Evolutionary conservation across 192 early-diverging fungal species (phyloP).

Genomic region (Linderina pennispora): DNA sequence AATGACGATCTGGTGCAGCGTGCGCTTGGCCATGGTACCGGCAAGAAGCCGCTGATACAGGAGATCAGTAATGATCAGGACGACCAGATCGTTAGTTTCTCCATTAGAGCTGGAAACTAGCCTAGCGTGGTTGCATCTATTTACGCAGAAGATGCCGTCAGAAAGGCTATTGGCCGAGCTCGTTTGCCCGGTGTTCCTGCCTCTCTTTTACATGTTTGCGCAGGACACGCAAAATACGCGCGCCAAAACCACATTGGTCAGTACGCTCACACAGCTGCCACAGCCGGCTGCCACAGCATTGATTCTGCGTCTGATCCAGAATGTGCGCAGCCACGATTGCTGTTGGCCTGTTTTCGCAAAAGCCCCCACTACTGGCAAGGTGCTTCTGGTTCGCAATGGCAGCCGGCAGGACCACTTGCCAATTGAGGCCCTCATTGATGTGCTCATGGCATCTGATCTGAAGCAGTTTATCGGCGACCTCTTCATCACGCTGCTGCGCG

Average conservation of each 20-base stretch:
- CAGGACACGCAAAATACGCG: constrained; percentile 40
- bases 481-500: constrained; percentile 69
- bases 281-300: constrained; percentile 8
- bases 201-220: constrained; percentile 54
- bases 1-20: neutral
- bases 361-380: too few species aligned
- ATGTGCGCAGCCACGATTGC: constrained; percentile 11
- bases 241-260: constrained; percentile 8
- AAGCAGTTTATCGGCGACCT: constrained; percentile 60
- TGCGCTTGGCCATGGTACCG: neutral
- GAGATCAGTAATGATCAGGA: constrained; percentile 4
- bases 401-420: too few species aligned
- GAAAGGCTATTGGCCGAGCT: constrained; percentile 51
- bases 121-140: too few species aligned
- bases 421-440: constrained; percentile 56
- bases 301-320: constrained; percentile 22
- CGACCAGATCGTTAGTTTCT: constrained; percentile 32
- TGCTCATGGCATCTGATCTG: constrained; percentile 53
- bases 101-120: constrained; percentile 46
- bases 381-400: too few species aligned
- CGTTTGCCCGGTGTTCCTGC: constrained; percentile 44
- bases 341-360: too few species aligned
- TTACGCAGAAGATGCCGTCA: constrained; percentile 58
- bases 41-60: constrained; percentile 12
- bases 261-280: constrained; percentile 18